Evolutionary conservation across 176 grass and related monocot species (phyloP).

Genomic region (Dactylis glomerata): DNA sequence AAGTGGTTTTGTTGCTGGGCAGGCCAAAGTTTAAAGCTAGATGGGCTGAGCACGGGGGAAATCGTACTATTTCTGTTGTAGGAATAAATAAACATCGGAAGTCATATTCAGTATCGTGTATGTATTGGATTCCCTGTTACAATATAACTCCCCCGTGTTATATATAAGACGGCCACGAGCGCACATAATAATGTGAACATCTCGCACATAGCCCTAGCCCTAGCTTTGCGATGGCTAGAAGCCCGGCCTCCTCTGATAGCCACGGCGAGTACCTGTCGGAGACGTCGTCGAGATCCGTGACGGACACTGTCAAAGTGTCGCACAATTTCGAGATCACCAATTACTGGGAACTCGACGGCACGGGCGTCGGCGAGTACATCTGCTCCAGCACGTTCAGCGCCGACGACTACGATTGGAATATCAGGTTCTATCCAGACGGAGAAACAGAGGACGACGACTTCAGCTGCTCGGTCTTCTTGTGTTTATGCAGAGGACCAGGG

Average conservation of each 20-base stretch:
- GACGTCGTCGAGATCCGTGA: neutral
- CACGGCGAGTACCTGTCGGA: neutral
- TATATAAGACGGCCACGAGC: neutral
- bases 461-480: neutral
- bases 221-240: neutral
- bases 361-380: neutral
- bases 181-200: neutral
- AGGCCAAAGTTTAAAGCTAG: too few species aligned
- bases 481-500: neutral
- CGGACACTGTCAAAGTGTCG: neutral
- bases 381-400: conserved; percentile 1
- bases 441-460: rapidly evolving
- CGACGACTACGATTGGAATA: neutral
- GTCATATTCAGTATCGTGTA: too few species aligned
- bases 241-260: neutral
- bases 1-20: too few species aligned
- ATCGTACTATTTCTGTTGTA: too few species aligned
- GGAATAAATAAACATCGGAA: too few species aligned
- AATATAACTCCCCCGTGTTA: too few species aligned
- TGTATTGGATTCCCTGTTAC: too few species aligned
- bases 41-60: too few species aligned
- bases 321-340: neutral
- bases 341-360: neutral
- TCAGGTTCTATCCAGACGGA: neutral
- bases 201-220: neutral